Evolutionary conservation across 140 eudicot genomes (phyloP).

Genomic region (Ambrosia hybrid): DNA sequence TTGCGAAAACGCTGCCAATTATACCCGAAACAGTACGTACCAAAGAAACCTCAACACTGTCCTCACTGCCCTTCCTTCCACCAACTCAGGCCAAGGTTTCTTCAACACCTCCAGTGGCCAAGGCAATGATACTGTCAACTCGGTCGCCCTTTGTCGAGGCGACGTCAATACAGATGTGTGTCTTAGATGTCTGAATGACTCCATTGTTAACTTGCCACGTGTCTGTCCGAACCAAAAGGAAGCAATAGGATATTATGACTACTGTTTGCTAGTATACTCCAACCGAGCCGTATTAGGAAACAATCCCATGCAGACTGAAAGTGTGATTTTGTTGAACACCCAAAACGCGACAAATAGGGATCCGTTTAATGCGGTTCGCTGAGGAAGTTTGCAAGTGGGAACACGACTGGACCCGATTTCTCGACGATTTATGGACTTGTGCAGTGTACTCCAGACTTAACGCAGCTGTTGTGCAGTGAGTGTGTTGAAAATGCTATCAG

Average conservation of each 20-base stretch:
- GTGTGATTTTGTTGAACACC: background rate
- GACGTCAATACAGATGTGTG: background rate
- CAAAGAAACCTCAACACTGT: background rate
- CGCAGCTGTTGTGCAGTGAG: background rate
- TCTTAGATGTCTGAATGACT: constrained; percentile 14
- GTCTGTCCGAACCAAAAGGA: background rate
- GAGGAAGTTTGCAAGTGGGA: background rate
- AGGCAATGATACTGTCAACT: background rate
- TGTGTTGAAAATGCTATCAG: background rate
- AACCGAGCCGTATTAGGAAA: background rate
- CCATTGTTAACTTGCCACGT: background rate
- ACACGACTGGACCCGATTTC: background rate
- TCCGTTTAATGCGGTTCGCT: background rate
- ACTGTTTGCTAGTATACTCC: constrained; percentile 11
- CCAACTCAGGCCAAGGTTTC: constrained; percentile 16
- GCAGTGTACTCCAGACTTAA: constrained; percentile 10
- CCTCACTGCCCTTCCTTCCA: background rate
- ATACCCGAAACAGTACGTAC: constrained; percentile 2
- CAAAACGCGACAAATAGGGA: background rate
- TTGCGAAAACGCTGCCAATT: background rate
- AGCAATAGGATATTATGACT: constrained; percentile 14
- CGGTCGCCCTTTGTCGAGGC: constrained; percentile 22
- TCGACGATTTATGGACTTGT: background rate
- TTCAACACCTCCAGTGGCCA: background rate
- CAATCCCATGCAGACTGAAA: background rate